Base-by-base conservation (phyloP, 2,329 filamentous ascomycete genomes). In the Scytalidium lignicola region DNA sequence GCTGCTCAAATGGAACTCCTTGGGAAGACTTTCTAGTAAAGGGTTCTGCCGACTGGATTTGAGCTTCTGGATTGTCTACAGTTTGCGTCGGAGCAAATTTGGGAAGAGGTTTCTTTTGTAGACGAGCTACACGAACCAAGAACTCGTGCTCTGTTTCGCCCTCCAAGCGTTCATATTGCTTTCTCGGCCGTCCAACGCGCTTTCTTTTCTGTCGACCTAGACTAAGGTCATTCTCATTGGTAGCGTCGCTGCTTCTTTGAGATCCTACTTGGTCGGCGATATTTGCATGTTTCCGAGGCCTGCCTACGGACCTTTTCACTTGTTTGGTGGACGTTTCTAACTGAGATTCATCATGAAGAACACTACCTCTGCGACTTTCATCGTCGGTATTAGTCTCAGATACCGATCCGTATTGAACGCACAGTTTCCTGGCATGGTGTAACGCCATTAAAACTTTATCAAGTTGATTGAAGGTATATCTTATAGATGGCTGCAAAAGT, bases 361-460 rank as follows among this genome's bases (percentile, higher is more conserved):
- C 26, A 37, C 32, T 37, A 15, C 6, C 4, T 37, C 15, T 17
- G 15, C 15, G 29, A 19, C 37, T 44, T 26, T 60, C 54, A 9
- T 50, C 44, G n/a, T 65, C 66, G 17, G 57, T 58, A 18, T 65
- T 62, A 4, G 57, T 60, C 18, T 67, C 64, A 13, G 64, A 61
- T 40, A 61, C 51, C n/a, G 58, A 58, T 28, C 59, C 54, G 29
- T 60, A 62, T 48, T 63, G 63, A 26, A 57, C 55, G 46, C 76
- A 78, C 2, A 81, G 76, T 41, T 79, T 69, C 32, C 85, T 78
- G 1, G 80, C 75, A 51, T 83, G 80, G 62, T 91, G 88, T 13
- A 97, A 73, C 3, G 83, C 79, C 23, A 75, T 72, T 5, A 96
- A 75, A 1, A 92, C 74, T 4, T 72, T 66, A 58, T 96, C 89